These are phyloP conservation scores for Penicillium pulvis DNA, from an alignment of 495 filamentous ascomycete genomes.

Conservation along the genomic window DNA sequence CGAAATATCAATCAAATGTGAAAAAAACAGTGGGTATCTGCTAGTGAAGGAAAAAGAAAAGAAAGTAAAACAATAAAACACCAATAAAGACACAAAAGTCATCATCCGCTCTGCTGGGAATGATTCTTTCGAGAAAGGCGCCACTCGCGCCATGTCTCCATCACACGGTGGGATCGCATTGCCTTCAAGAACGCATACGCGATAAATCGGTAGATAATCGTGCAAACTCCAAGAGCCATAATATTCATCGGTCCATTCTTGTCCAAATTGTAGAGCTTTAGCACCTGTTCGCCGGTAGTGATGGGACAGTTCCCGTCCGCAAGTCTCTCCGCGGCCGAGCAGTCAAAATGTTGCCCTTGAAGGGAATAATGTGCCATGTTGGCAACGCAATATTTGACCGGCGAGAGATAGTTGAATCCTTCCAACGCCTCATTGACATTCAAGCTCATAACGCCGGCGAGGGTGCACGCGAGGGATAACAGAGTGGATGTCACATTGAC, in stretches of 20 bases:
- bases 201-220: conserved; percentile 63
- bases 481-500: conserved; percentile 67
- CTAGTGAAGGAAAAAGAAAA: background rate
- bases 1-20: background rate
- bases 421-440: conserved; percentile 65
- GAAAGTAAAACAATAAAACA: no score
- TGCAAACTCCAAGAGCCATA: conserved; percentile 58
- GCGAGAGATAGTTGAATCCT: conserved; percentile 68
- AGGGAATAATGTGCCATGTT: conserved; percentile 64
- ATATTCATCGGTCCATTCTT: conserved; percentile 58
- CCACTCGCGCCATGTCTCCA: conserved; percentile 33
- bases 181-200: conserved; percentile 63
- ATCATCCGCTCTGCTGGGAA: background rate
- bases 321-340: conserved; percentile 54
- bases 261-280: conserved; percentile 64
- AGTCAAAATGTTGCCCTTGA: conserved; percentile 58
- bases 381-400: conserved; percentile 65
- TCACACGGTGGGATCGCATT: conserved; percentile 33
- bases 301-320: conserved; percentile 61
- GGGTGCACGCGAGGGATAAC: conserved; percentile 64
- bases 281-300: conserved; percentile 60
- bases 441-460: conserved; percentile 69
- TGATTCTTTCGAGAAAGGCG: conserved; percentile 13
- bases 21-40: background rate
- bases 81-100: background rate